A percentile compares a stretch with the other conserved stretches of the same genome.
Conservation (phyloP, 306 rosid species). For the Alnus rubra region DNA sequence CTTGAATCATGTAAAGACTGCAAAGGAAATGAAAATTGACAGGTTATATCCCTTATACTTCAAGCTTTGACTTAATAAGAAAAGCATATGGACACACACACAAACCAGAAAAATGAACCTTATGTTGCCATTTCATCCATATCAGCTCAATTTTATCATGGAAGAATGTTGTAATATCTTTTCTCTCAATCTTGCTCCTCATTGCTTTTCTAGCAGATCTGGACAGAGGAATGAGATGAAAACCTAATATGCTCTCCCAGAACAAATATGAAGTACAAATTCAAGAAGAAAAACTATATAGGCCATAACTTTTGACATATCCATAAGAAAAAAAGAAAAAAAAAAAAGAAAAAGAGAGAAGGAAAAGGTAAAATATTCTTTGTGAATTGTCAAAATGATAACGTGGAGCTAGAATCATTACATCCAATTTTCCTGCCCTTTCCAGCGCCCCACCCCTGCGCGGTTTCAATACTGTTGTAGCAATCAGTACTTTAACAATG, state of each 20-base stretch:
- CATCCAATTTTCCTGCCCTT: too few species aligned
- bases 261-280: background rate
- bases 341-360: background rate
- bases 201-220: background rate
- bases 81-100: background rate
- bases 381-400: background rate
- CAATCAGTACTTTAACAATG: background rate
- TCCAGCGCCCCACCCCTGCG: too few species aligned
- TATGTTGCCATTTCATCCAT: background rate
- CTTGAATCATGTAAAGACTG: constrained; percentile 64
- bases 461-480: too few species aligned
- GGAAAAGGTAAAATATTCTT: background rate
- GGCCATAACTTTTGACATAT: background rate
- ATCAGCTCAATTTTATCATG: background rate
- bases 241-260: background rate
- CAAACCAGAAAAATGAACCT: background rate
- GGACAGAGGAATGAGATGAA: background rate
- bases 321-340: too few species aligned
- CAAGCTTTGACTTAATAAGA: background rate
- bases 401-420: background rate
- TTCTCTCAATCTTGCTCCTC: background rate
- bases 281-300: too few species aligned
- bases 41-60: constrained; percentile 47
- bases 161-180: background rate
- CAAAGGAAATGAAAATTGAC: constrained; percentile 83